Evolutionary conservation across 2,329 filamentous ascomycete genomes (phyloP), one percentile per base, ranked within the genome.

Genomic region (Pseudogymnoascus sp.): DNA sequence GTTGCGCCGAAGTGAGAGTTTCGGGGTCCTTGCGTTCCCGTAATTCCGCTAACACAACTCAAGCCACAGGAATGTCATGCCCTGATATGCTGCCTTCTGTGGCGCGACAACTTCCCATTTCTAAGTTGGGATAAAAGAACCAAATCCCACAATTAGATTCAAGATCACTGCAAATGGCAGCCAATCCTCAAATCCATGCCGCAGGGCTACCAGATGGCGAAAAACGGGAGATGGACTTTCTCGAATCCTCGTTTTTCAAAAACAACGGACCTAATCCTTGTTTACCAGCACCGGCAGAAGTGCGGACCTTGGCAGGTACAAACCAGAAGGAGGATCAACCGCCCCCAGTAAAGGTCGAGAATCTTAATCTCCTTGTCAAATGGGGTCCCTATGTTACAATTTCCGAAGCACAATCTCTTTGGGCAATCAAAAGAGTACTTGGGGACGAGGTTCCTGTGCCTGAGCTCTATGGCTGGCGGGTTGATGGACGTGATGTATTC

Each of bases 401-500:
- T 59, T 64, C 70, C 4, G 74, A 76, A 64, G 74, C 65, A 21
- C 70, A 73, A 66, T 69, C 61, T 63, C 70, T 75, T 12, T 75
- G 72, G 69, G 67, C 67, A 12, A 61, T 75, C 60, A 61, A 64
- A 39, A 60, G 62, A 14, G 39, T 66, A 21, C 64, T 75, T 5
- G 37, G 63, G 29, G 66, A 67, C 26, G 6, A 62, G 60, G 69
- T 76, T 16, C 74, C 73, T 6, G 74, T 76, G 36, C 75, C 74
- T 11, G 73, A 76, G 64, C 64, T 77, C 21, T 76, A 74, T 64
- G 73, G 74, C 8, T 76, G 71, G 74, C 16, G 23, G 2, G 23
- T 57, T 31, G 51, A 57, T 57, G 23, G 51, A 23, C 23, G 51
- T 31, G 51, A 57, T 57, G 51, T 57, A 10, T 57, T 57, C 12